A percentile compares a stretch with the other conserved stretches of the same genome.
phyloP scores from a whole-genome alignment of 257 asterid genomes.

The Solanum corneliomulleri region DNA sequence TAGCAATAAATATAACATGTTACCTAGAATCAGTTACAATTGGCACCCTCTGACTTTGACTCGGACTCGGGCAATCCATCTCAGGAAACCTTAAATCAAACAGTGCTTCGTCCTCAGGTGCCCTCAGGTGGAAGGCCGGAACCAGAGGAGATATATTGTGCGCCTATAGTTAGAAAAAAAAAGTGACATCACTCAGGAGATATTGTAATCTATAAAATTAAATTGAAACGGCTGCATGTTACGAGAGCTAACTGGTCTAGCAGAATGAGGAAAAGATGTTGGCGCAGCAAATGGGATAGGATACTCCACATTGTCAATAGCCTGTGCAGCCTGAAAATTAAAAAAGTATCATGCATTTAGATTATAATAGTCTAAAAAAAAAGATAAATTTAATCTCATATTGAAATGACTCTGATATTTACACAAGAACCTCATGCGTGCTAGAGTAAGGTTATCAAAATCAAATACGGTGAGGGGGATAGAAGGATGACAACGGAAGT shows the following conservation, averaged over 20 bases:
- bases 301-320: background rate
- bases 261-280: background rate
- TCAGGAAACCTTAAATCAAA: background rate
- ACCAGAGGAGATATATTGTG: background rate
- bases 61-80: background rate
- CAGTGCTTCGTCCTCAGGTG: background rate
- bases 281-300: background rate
- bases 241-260: background rate
- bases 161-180: background rate
- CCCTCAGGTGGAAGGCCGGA: background rate
- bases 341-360: background rate
- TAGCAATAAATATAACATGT: background rate
- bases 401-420: background rate
- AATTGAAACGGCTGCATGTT: background rate
- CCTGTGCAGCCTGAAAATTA: background rate
- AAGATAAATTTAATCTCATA: background rate
- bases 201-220: background rate
- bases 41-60: background rate
- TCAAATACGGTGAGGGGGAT: background rate
- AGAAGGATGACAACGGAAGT: background rate
- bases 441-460: background rate
- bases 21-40: slow-evolving; percentile 5
- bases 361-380: background rate
- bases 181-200: background rate
- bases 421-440: background rate